A percentile compares a stretch with the other conserved stretches of the same genome.
Conservation (phyloP, 2,329 filamentous ascomycete genomes). For the Aphanocladium album region DNA sequence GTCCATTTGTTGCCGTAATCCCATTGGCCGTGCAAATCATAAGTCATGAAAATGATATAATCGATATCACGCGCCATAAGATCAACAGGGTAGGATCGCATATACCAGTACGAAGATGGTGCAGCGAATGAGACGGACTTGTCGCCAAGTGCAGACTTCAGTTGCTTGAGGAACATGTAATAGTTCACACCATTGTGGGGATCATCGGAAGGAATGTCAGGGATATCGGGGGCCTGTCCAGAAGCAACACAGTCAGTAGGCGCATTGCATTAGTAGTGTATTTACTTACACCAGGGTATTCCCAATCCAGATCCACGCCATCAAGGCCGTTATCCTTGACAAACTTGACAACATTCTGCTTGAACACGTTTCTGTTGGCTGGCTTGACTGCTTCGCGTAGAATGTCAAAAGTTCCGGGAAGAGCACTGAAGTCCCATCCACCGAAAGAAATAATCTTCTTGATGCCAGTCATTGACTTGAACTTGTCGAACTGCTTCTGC, state of each 20-base stretch:
- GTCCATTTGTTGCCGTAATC: constrained; percentile 25
- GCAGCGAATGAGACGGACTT: not conserved
- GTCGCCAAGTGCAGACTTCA: not conserved
- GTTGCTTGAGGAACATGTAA: not conserved
- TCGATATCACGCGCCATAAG: constrained; percentile 24
- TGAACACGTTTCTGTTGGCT: constrained; percentile 33
- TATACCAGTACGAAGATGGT: constrained; percentile 26
- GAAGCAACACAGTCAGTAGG: constrained; percentile 19
- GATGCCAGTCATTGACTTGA: constrained; percentile 23
- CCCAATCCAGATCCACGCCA: constrained; percentile 44
- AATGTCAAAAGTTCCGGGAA: constrained; percentile 21
- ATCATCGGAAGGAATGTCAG: not conserved
- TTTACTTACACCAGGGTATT: constrained; percentile 32
- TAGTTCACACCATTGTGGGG: not conserved
- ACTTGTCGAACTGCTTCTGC: constrained; percentile 25
- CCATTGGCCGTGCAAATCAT: constrained; percentile 29
- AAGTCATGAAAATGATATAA: constrained; percentile 31
- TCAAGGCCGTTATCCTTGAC: constrained; percentile 35
- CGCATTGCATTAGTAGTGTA: constrained; percentile 19
- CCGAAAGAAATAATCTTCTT: constrained; percentile 33
- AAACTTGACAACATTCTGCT: constrained; percentile 33
- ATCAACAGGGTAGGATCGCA: constrained; percentile 30
- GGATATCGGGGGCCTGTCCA: not conserved
- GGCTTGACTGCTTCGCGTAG: constrained; percentile 25
- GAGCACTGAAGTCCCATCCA: constrained; percentile 29